Percentiles rank a stretch among this genome's conserved stretches.
phyloP scores from a whole-genome alignment of 768 basidiomycete genomes.

The Brasilioporus rufonigricans region DNA sequence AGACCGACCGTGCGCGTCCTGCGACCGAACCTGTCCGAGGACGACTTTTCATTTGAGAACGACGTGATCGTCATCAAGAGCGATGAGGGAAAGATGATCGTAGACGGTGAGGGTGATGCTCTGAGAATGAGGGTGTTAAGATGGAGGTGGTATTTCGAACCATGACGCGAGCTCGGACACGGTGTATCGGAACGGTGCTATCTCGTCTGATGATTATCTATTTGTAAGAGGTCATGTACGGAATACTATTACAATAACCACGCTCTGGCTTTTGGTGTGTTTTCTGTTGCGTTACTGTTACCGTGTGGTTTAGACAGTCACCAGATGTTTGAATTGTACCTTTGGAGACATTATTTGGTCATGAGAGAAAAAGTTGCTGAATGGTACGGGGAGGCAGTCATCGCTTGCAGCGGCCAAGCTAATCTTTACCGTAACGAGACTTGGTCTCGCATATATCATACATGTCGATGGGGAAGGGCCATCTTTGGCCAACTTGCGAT shows the following conservation, averaged over 20 bases:
- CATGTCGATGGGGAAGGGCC: too few relatives aligned
- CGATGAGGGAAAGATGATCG: constrained; percentile 12
- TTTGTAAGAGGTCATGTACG: constrained; percentile 11
- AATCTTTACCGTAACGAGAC: too few relatives aligned
- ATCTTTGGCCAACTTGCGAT: background rate
- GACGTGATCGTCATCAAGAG: constrained; percentile 15
- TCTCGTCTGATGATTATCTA: constrained; percentile 17
- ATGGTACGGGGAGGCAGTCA: too few relatives aligned
- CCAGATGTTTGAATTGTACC: too few relatives aligned
- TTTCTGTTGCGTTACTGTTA: too few relatives aligned
- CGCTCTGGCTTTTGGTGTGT: background rate
- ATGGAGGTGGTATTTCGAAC: constrained; percentile 24
- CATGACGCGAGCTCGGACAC: background rate
- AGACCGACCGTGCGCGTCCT: constrained; percentile 9
- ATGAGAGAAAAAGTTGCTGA: too few relatives aligned
- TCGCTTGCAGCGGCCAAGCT: too few relatives aligned
- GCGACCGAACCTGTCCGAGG: constrained; percentile 17
- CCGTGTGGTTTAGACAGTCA: too few relatives aligned
- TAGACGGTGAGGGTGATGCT: constrained; percentile 7
- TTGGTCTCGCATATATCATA: too few relatives aligned
- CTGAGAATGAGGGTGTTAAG: constrained; percentile 27
- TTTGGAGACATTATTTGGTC: too few relatives aligned
- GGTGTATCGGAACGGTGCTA: background rate
- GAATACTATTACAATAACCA: background rate
- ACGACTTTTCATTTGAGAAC: constrained; percentile 23